Evolutionary conservation across 306 rosid genomes (phyloP).

Genomic region (Cicer pinnatifidum): DNA sequence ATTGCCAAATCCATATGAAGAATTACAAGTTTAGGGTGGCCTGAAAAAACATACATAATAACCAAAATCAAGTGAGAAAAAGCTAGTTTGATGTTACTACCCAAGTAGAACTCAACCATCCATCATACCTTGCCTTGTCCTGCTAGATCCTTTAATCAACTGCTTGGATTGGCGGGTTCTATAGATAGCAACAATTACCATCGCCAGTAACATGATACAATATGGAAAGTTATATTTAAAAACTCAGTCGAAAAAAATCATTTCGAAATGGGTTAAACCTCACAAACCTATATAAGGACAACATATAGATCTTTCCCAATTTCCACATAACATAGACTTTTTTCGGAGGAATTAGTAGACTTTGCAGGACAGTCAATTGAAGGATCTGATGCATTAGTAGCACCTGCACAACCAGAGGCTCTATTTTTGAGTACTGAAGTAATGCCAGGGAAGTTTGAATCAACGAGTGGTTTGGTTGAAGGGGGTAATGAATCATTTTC

Average conservation of each 20-base stretch:
- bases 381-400: conserved; percentile 47
- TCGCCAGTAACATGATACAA: conserved; percentile 47
- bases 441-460: no score
- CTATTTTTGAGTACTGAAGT: no score
- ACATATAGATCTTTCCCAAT: conserved; percentile 86
- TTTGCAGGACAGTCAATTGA: background rate
- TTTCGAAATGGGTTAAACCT: background rate
- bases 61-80: background rate
- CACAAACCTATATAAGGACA: conserved; percentile 56
- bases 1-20: conserved; percentile 95
- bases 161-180: conserved; percentile 66
- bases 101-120: background rate
- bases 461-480: no score
- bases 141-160: conserved; percentile 52
- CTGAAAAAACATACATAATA: conserved; percentile 46
- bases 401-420: no score
- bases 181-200: conserved; percentile 68
- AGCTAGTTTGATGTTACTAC: background rate
- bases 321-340: conserved; percentile 63
- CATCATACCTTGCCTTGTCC: conserved; percentile 61
- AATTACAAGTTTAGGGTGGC: conserved; percentile 69
- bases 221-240: background rate
- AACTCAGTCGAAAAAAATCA: background rate
- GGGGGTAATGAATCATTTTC: no score
- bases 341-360: no score